These are phyloP conservation scores for Geotrichum reessii DNA, from an alignment of 1,139 yeast species.

Conservation along the genomic window DNA sequence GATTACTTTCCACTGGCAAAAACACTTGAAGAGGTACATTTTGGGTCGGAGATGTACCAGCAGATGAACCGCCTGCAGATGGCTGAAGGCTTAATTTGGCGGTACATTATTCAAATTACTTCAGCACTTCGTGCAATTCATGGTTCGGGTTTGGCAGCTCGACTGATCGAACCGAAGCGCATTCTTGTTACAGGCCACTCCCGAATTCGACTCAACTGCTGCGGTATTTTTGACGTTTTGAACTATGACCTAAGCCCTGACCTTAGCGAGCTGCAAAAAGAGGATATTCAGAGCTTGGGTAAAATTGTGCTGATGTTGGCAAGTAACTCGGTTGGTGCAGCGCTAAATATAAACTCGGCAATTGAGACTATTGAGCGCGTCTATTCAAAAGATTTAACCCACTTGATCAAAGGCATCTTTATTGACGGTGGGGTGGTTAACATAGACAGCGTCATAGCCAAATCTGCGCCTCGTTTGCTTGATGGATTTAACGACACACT, in stretches of 20 bases:
- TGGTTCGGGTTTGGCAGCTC: slow-evolving; percentile 53
- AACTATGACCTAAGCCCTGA: slow-evolving; percentile 38
- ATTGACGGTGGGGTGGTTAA: background rate
- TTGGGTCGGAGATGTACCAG: slow-evolving; percentile 35
- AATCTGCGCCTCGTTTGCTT: slow-evolving; percentile 25
- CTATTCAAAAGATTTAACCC: slow-evolving; percentile 22
- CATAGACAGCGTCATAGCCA: slow-evolving; percentile 17
- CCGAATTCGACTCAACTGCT: slow-evolving; percentile 61
- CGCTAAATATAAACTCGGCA: slow-evolving; percentile 21
- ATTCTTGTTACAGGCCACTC: slow-evolving; percentile 67
- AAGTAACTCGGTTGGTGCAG: slow-evolving; percentile 31
- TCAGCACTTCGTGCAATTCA: slow-evolving; percentile 65
- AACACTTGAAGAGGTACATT: slow-evolving; percentile 53
- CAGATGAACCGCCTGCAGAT: slow-evolving; percentile 29
- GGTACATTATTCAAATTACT: slow-evolving; percentile 64
- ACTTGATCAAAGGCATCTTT: slow-evolving; percentile 21
- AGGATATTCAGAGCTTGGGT: slow-evolving; percentile 57
- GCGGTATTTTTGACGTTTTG: slow-evolving; percentile 69
- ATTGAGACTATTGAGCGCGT: slow-evolving; percentile 23
- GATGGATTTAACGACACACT: slow-evolving; percentile 48
- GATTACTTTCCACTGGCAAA: slow-evolving; percentile 64
- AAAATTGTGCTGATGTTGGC: slow-evolving; percentile 53
- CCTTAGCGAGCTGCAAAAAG: slow-evolving; percentile 40
- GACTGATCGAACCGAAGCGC: slow-evolving; percentile 59
- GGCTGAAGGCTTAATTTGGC: slow-evolving; percentile 68